These are phyloP conservation scores for Melastoma malabathricum DNA, from an alignment of 345 rosid species.

Conservation along the genomic window DNA sequence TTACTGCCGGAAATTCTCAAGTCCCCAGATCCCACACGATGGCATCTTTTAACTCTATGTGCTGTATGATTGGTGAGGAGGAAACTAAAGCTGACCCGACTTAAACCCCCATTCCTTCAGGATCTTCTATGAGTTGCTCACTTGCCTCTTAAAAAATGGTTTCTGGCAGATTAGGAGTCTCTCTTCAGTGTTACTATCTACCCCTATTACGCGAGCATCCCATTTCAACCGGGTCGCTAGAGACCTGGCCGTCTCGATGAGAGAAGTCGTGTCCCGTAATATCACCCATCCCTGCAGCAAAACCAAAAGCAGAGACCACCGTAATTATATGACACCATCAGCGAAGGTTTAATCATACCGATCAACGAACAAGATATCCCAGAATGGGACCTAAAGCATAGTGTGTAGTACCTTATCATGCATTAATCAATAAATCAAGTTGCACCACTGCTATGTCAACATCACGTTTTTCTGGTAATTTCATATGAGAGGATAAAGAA, in stretches of 20 bases:
- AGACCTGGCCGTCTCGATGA: constrained; percentile 69
- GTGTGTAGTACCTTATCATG: too few relatives aligned
- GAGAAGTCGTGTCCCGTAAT: constrained; percentile 55
- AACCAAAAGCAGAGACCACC: neutral
- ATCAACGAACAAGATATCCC: neutral
- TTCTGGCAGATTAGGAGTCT: constrained; percentile 91
- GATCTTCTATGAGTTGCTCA: constrained; percentile 18
- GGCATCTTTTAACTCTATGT: too few relatives aligned
- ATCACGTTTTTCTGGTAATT: too few relatives aligned
- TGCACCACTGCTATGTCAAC: too few relatives aligned
- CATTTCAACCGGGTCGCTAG: constrained; percentile 61
- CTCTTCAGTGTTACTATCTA: constrained; percentile 78
- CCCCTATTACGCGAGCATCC: constrained; percentile 86
- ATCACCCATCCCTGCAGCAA: constrained; percentile 89
- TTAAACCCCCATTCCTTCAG: neutral
- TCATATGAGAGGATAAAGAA: too few relatives aligned
- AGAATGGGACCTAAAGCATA: neutral
- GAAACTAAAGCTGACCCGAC: constrained; percentile 3
- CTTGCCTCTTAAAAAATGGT: constrained; percentile 61
- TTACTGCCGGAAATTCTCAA: too few relatives aligned
- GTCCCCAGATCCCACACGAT: too few relatives aligned
- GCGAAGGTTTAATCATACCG: neutral
- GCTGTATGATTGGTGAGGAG: neutral
- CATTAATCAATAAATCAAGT: too few relatives aligned
- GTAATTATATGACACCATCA: constrained; percentile 1